These are phyloP conservation scores for Emmonsia crescens DNA, from an alignment of 2,329 filamentous ascomycete genomes.

Conservation along the genomic window DNA sequence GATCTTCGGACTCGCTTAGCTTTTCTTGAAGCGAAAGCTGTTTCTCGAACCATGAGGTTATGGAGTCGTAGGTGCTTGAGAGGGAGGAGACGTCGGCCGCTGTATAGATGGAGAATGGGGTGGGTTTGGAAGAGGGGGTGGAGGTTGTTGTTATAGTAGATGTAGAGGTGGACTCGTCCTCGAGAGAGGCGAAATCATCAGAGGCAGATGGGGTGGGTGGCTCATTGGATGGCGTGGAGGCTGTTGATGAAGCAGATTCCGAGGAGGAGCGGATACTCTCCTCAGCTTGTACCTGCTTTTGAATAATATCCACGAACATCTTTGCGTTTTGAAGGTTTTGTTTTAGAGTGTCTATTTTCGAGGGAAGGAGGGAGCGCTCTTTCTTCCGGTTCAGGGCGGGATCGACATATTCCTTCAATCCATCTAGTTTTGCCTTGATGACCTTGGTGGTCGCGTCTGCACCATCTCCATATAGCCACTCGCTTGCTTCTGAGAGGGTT, in stretches of 20 bases:
- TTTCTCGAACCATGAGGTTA: constrained; percentile 63
- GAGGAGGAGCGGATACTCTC: constrained; percentile 43
- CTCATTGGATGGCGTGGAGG: not conserved
- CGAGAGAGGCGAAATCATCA: constrained; percentile 55
- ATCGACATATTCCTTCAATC: constrained; percentile 63
- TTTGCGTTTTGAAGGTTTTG: constrained; percentile 61
- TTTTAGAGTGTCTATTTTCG: constrained; percentile 55
- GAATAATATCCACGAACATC: constrained; percentile 59
- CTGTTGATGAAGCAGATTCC: constrained; percentile 35
- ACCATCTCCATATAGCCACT: constrained; percentile 87
- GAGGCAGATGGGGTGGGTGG: constrained; percentile 25
- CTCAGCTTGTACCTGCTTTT: constrained; percentile 62
- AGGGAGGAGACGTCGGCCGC: constrained; percentile 59
- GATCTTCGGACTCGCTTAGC: constrained; percentile 60
- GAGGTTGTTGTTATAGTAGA: constrained; percentile 22
- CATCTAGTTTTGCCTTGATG: constrained; percentile 65
- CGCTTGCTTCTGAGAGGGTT: constrained; percentile 58
- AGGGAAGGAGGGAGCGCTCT: constrained; percentile 61
- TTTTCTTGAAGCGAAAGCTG: constrained; percentile 60
- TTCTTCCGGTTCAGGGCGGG: constrained; percentile 66
- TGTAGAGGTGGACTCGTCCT: constrained; percentile 50
- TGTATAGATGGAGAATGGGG: constrained; percentile 54
- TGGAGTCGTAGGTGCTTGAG: constrained; percentile 50
- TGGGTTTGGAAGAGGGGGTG: constrained; percentile 25
- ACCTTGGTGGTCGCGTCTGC: constrained; percentile 62